These are phyloP conservation scores for Pelargonium myrrhifolium DNA, from an alignment of 441 rosid genomes.

Conservation along the genomic window DNA sequence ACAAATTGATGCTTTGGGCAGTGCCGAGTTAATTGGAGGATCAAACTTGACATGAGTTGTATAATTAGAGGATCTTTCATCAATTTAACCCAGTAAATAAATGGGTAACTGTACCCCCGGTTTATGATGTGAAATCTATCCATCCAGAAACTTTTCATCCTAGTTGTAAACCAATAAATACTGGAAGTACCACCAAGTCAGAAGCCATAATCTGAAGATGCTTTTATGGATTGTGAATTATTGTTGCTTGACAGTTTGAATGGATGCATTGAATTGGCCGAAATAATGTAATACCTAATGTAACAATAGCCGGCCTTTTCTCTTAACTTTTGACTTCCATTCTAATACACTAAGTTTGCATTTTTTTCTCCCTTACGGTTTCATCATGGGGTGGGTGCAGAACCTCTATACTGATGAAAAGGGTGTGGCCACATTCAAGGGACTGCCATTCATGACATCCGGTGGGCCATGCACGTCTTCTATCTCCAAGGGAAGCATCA, in stretches of 20 bases:
- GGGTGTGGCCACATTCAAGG: slow-evolving; percentile 89
- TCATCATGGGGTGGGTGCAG: slow-evolving; percentile 39
- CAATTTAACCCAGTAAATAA: no score
- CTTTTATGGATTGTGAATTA: no score
- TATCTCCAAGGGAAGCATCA: slow-evolving; percentile 69
- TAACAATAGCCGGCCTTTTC: background rate
- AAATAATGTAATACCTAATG: background rate
- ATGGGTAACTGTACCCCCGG: no score
- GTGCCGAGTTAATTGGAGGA: no score
- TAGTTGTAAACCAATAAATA: background rate
- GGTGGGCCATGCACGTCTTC: slow-evolving; percentile 74
- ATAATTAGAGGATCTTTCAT: no score
- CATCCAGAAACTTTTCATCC: background rate
- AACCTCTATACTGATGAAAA: slow-evolving; percentile 74
- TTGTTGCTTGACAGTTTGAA: background rate
- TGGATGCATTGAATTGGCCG: background rate
- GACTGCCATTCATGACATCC: slow-evolving; percentile 83
- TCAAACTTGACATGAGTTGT: no score
- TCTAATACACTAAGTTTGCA: slow-evolving; percentile 1
- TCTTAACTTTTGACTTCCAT: background rate
- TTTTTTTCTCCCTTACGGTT: background rate
- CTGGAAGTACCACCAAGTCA: background rate
- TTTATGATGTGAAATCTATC: background rate
- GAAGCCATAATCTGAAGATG: background rate
- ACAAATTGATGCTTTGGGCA: no score